Conservation (phyloP, 768 basidiomycete genomes). For the Tylopilus rubrobrunneus region DNA sequence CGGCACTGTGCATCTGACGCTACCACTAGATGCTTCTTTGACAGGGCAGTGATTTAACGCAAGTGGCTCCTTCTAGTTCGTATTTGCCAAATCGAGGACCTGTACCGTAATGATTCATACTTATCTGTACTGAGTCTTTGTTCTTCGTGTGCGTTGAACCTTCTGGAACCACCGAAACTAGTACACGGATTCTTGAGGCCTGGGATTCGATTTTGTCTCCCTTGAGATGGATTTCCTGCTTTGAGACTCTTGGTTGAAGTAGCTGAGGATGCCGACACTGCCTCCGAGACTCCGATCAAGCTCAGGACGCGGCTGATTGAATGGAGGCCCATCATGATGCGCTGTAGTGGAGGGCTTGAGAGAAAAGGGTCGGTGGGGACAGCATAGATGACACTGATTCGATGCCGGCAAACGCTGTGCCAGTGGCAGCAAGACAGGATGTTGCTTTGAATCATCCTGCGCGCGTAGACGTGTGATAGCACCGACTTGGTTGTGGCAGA, state of each 20-base stretch:
- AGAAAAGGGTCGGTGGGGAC: slow-evolving; percentile 8
- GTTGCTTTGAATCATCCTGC: no score
- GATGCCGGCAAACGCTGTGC: slow-evolving; percentile 2
- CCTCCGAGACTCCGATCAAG: not conserved
- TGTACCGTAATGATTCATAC: slow-evolving; percentile 1
- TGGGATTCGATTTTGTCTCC: not conserved
- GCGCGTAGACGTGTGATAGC: no score
- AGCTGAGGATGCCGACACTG: not conserved
- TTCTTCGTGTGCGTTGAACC: not conserved
- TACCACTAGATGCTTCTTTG: no score
- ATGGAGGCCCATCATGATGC: not conserved
- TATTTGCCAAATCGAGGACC: not conserved
- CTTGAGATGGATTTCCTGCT: not conserved
- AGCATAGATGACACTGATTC: not conserved
- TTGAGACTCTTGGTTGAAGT: not conserved
- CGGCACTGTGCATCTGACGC: no score
- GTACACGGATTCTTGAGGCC: not conserved
- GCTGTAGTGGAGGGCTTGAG: not conserved
- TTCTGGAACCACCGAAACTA: slow-evolving; percentile 7
- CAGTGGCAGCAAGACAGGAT: no score
- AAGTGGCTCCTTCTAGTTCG: no score
- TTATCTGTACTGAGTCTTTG: no score
- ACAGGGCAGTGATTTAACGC: not conserved
- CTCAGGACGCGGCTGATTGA: not conserved
- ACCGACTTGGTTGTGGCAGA: not conserved